Evolutionary conservation across 2,329 filamentous ascomycete species (phyloP), one percentile per base, ranked within the genome.

Genomic region (Didymella glomerata): DNA sequence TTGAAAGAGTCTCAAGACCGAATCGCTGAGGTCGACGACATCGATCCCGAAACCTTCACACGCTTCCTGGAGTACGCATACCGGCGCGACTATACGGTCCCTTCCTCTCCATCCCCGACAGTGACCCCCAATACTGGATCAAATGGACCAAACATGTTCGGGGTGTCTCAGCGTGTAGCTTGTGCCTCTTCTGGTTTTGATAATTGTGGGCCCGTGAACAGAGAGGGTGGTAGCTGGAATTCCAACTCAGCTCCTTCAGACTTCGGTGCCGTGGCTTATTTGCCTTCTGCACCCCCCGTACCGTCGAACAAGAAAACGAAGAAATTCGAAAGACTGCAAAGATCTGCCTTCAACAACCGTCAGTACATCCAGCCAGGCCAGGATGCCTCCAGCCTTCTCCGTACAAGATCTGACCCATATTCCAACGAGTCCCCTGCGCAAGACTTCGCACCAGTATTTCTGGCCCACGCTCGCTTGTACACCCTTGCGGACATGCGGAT

Each of bases 391-490:
- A 40, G 38, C 8, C 48, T 11, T 22, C 27, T 32, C 11, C n/a
- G 22, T 11, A 2, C 34, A 10, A 6, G 28, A 1, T 60, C 55
- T 11, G 32, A 54, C 11, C 61, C 61, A 0, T 2, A 51, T n/a
- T 0, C 27, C n/a, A 68, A 71, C 30, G 40, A 16, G 2, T 22
- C 36, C 0, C 34, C 49, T 0, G 25, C 62, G 7, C 64, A 68
- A 42, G 28, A 70, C 22, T 73, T 70, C 40, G 64, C 63, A 0
- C 60, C 63, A 0, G 50, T 71, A 1, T 64, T 76, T 18, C 63
- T 75, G 1, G 73, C 69, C 9, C 70, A 76, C 40, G 71, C 72
- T 18, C 66, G 66, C 2, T 62, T 76, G 1, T 76, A 76, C 46
- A 64, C 57, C 0, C 67, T 76, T 48, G 68, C 72, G 0, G 57